A percentile compares a stretch with the other conserved stretches of the same genome.
phyloP scores from a whole-genome alignment of 2,329 filamentous ascomycete genomes.

The Teratosphaeria destructans region DNA sequence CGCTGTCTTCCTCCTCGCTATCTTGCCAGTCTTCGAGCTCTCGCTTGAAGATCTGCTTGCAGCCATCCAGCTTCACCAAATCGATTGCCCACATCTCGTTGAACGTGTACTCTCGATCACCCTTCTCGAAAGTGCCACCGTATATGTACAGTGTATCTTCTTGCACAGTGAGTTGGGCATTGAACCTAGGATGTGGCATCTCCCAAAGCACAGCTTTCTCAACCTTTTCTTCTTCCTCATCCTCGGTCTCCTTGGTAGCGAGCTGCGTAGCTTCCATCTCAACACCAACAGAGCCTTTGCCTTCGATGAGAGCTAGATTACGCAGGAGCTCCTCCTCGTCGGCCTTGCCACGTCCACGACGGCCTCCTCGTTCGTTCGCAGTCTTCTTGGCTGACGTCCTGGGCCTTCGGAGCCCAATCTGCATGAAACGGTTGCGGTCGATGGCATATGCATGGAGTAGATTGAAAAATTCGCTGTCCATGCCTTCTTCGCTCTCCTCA shows the following conservation, averaged over 20 bases:
- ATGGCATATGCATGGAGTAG: constrained; percentile 86
- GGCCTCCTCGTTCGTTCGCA: constrained; percentile 40
- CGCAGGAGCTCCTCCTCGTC: constrained; percentile 83
- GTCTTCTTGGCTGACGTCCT: constrained; percentile 46
- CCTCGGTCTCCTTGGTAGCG: constrained; percentile 26
- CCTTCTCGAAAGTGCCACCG: constrained; percentile 90
- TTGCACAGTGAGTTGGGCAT: constrained; percentile 80
- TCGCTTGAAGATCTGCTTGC: constrained; percentile 78
- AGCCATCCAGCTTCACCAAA: constrained; percentile 87
- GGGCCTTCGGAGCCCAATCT: constrained; percentile 63
- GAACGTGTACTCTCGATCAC: constrained; percentile 89
- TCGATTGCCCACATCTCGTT: constrained; percentile 91
- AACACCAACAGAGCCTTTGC: constrained; percentile 53
- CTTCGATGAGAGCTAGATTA: constrained; percentile 77
- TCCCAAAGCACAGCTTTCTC: constrained; percentile 58
- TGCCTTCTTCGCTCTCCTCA: constrained; percentile 54
- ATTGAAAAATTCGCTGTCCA: constrained; percentile 97
- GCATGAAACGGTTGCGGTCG: constrained; percentile 91
- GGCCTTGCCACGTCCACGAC: constrained; percentile 69
- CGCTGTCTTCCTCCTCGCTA: constrained; percentile 34
- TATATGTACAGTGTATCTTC: constrained; percentile 90
- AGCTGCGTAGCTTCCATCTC: constrained; percentile 24
- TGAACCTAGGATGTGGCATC: constrained; percentile 83
- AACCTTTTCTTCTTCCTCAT: constrained; percentile 43
- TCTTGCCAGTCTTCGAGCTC: constrained; percentile 77